Conservation (phyloP, 2,329 filamentous ascomycete species). For the Neocucurbitaria cava region DNA sequence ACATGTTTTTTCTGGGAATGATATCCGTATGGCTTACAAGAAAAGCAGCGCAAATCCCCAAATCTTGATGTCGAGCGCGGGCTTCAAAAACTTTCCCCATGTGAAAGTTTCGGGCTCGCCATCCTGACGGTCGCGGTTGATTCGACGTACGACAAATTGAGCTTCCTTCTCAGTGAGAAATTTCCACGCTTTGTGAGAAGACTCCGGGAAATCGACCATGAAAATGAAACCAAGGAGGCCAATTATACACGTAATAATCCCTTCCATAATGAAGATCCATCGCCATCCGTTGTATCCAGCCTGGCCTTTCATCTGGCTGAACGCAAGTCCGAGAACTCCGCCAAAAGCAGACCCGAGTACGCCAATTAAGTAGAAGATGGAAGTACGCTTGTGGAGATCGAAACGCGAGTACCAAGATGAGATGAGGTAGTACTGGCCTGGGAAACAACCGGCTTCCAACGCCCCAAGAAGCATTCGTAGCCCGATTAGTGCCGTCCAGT, state of each 20-base stretch:
- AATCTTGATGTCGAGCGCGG: constrained; percentile 24
- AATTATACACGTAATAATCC: too few relatives aligned
- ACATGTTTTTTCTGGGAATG: too few relatives aligned
- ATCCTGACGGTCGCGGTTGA: constrained; percentile 48
- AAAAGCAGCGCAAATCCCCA: constrained; percentile 18
- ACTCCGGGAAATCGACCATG: constrained; percentile 25
- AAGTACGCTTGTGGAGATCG: constrained; percentile 28
- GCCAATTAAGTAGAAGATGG: constrained; percentile 30
- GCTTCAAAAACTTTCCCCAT: too few relatives aligned
- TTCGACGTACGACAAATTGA: constrained; percentile 22
- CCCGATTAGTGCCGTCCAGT: constrained; percentile 19
- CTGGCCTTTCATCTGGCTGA: constrained; percentile 31
- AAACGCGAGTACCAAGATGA: constrained; percentile 27
- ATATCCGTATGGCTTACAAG: too few relatives aligned
- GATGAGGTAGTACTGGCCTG: constrained; percentile 25
- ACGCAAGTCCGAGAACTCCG: constrained; percentile 40
- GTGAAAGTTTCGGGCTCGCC: constrained; percentile 22
- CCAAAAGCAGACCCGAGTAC: constrained; percentile 33
- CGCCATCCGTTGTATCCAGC: constrained; percentile 39
- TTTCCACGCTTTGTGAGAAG: too few relatives aligned
- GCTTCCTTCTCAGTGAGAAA: constrained; percentile 26
- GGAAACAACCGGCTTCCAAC: constrained; percentile 28
- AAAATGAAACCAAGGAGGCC: too few relatives aligned
- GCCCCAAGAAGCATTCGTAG: constrained; percentile 23
- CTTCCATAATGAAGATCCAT: constrained; percentile 30